Conservation (phyloP, 768 basidiomycete genomes). For the Plicaturopsis crispa region DNA sequence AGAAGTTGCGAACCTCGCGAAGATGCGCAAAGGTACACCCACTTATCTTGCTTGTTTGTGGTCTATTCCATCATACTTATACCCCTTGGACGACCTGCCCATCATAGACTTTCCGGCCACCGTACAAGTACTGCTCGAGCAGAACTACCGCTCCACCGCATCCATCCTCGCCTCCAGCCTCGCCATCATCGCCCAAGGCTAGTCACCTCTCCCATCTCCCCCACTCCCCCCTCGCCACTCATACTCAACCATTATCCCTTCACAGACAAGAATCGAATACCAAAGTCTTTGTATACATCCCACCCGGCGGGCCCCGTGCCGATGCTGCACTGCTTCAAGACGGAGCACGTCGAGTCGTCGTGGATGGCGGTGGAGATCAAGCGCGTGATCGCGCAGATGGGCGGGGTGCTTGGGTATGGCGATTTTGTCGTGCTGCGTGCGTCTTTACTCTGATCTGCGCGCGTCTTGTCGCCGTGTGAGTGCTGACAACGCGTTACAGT, state of each 20-base stretch:
- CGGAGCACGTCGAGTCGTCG: conserved; percentile 57
- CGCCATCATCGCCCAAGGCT: conserved; percentile 80
- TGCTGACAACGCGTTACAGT: conserved; percentile 34
- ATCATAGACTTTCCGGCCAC: conserved; percentile 56
- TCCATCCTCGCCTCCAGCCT: conserved; percentile 66
- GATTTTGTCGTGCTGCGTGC: conserved; percentile 82
- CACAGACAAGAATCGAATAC: conserved; percentile 66
- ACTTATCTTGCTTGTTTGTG: background rate
- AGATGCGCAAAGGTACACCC: conserved; percentile 54
- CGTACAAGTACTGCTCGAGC: conserved; percentile 66
- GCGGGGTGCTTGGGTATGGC: conserved; percentile 60
- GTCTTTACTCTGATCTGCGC: conserved; percentile 15
- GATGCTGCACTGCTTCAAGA: conserved; percentile 41
- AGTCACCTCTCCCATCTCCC: conserved; percentile 3
- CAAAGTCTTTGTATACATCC: conserved; percentile 64
- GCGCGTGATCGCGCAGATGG: conserved; percentile 63
- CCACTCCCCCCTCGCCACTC: background rate
- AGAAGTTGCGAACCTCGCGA: conserved; percentile 64
- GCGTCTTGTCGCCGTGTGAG: background rate
- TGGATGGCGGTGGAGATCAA: conserved; percentile 78
- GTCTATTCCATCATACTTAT: conserved; percentile 1
- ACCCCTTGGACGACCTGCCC: background rate
- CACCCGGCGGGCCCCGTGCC: conserved; percentile 59
- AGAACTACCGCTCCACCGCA: conserved; percentile 83
- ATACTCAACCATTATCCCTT: background rate